Base-by-base conservation (phyloP, 2,329 filamentous ascomycete genomes). In the Pyrenophora graminea region DNA sequence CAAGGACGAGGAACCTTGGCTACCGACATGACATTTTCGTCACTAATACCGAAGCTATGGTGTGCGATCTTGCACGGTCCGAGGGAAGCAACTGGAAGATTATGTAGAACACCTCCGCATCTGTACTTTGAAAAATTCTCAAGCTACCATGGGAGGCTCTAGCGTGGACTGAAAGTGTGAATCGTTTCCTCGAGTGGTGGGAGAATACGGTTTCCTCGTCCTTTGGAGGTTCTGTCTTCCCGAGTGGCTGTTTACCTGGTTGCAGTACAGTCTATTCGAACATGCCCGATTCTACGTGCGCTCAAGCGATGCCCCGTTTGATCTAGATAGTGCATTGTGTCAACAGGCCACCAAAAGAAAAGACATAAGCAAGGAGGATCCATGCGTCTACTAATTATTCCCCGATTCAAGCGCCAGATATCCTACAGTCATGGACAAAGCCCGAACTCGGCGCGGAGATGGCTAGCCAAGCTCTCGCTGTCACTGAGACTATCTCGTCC, bases 91-190 rank as follows among this genome's bases (percentile, higher is more conserved):
- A 2, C 51, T 57, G 3, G 57, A 62, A 50, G 59, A 62, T 15
- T 59, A 61, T n/a, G 59, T 61, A 17, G 34, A 62, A n/a, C 55
- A 62, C 49, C 53, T 62, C 9, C 57, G 59, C 41, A 56, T 62
- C 3, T 58, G 55, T 27, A 62, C 57, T 2, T 32, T 62, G 18
- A 56, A 47, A 25, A 62, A 61, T 42, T 62, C 59, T 0, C 59
- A 61, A 45, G 49, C 57, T 10, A 51, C 61, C 41, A 61, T 62
- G 55, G 59, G 57, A 30, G 59, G 59, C 3, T 54, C 57, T 6
- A 41, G n/a, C 13, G 59, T 58, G 6, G 51, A 62, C 23, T 31
- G 61, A 1, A 57, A 61, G 15, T 17, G 32, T 45, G 15, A 15
- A 15, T 15, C 15, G 15, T 25, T 61, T 62, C 15, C 59, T 57